Conservation (phyloP, 192 early-diverging fungal species). For the Podila verticillata region DNA sequence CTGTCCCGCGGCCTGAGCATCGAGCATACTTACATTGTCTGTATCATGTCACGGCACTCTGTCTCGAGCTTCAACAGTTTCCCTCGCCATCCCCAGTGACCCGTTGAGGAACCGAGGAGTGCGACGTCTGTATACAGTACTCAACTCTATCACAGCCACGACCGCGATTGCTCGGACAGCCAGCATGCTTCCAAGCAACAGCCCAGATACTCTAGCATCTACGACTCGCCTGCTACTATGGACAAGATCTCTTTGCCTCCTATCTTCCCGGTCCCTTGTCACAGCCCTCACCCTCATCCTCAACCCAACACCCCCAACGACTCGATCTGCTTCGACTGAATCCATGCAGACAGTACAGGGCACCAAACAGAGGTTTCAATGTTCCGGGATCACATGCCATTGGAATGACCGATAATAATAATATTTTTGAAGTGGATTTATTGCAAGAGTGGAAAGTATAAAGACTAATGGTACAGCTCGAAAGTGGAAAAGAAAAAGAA, state of each 20-base stretch:
- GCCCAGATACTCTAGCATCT: too few relatives aligned
- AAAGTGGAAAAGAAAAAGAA: neutral
- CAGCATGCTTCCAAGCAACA: too few relatives aligned
- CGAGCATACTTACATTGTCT: slow-evolving; percentile 62
- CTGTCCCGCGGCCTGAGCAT: slow-evolving; percentile 51
- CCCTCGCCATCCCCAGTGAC: slow-evolving; percentile 8
- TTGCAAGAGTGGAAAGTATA: neutral
- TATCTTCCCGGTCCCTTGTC: slow-evolving; percentile 15
- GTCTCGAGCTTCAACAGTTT: slow-evolving; percentile 8
- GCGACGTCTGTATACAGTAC: too few relatives aligned
- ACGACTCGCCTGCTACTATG: neutral
- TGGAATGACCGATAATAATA: too few relatives aligned
- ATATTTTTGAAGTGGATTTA: neutral
- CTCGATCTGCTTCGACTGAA: too few relatives aligned
- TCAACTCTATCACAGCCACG: too few relatives aligned
- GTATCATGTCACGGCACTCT: slow-evolving; percentile 41
- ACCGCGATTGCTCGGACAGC: too few relatives aligned
- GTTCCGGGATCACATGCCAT: too few relatives aligned
- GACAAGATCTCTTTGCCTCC: slow-evolving; percentile 37
- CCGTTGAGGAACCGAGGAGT: slow-evolving; percentile 34
- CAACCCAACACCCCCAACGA: too few relatives aligned
- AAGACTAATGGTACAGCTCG: neutral
- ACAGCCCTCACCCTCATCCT: slow-evolving; percentile 20
- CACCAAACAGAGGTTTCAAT: too few relatives aligned
- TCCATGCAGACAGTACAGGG: too few relatives aligned